Conservation (phyloP, 768 basidiomycete genomes). For the Lyophyllum semitale region DNA sequence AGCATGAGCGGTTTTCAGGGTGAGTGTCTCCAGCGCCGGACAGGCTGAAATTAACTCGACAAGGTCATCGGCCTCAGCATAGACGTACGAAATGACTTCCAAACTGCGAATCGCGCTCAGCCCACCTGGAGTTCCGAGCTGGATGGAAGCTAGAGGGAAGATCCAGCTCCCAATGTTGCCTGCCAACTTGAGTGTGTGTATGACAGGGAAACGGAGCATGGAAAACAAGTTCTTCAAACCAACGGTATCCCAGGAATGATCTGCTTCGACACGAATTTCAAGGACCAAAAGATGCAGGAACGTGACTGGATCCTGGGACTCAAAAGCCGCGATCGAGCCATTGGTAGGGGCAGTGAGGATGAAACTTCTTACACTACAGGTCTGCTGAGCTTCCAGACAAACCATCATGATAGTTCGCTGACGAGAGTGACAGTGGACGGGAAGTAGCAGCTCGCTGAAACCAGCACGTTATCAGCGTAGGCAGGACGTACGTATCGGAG, state of each 20-base stretch:
- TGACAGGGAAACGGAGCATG: neutral
- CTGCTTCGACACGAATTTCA: neutral
- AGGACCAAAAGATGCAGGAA: neutral
- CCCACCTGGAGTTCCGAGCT: neutral
- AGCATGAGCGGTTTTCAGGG: neutral
- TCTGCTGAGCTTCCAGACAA: no score
- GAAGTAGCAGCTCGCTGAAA: neutral
- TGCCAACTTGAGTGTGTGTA: neutral
- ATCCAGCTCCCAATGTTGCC: neutral
- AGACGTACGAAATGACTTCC: neutral
- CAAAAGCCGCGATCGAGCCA: no score
- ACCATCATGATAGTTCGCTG: neutral
- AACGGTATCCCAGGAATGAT: neutral
- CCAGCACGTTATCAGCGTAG: neutral
- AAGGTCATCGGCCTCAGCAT: neutral
- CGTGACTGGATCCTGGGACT: neutral
- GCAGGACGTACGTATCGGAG: neutral
- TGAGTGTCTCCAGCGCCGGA: neutral
- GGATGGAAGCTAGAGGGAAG: neutral
- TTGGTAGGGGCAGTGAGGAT: no score
- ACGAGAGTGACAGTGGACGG: neutral
- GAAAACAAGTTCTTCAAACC: neutral
- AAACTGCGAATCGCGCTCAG: neutral
- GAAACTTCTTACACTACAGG: no score
- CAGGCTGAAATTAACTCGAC: neutral